Evolutionary conservation across 768 basidiomycete genomes (phyloP).

Genomic region (Dacryopinax primogenitus): DNA sequence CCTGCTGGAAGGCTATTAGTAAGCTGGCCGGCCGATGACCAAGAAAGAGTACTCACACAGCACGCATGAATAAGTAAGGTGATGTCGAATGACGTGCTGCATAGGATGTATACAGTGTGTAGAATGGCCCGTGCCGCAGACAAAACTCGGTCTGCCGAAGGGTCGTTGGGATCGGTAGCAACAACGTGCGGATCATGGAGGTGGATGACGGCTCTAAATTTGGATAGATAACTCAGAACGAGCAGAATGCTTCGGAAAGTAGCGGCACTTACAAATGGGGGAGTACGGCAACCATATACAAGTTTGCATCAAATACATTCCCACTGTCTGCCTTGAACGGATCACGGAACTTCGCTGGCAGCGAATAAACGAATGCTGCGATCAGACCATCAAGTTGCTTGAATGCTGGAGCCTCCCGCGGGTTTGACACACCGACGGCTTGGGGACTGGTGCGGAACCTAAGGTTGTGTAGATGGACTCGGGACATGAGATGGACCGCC

Average conservation of each 20-base stretch:
- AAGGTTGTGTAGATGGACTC: conserved; percentile 50
- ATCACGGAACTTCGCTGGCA: conserved; percentile 10
- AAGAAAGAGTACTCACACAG: conserved; percentile 34
- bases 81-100: conserved; percentile 60
- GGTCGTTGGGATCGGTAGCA: conserved; percentile 43
- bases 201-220: conserved; percentile 47
- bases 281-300: conserved; percentile 76
- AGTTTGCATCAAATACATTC: conserved; percentile 58
- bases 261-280: conserved; percentile 60
- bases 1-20: conserved; percentile 8
- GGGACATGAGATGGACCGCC: conserved; percentile 48
- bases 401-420: conserved; percentile 50
- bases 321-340: conserved; percentile 33
- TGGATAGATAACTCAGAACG: background rate
- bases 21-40: background rate
- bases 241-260: background rate
- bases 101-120: conserved; percentile 51
- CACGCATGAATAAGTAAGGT: conserved; percentile 58
- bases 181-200: conserved; percentile 68
- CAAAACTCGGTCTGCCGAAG: conserved; percentile 56
- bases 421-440: conserved; percentile 31
- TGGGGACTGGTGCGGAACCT: conserved; percentile 51
- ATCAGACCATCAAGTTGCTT: conserved; percentile 47
- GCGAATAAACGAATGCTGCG: conserved; percentile 32
- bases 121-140: conserved; percentile 52